These are phyloP conservation scores for Hydnomerulius pinastri DNA, from an alignment of 768 basidiomycete genomes.

Conservation along the genomic window DNA sequence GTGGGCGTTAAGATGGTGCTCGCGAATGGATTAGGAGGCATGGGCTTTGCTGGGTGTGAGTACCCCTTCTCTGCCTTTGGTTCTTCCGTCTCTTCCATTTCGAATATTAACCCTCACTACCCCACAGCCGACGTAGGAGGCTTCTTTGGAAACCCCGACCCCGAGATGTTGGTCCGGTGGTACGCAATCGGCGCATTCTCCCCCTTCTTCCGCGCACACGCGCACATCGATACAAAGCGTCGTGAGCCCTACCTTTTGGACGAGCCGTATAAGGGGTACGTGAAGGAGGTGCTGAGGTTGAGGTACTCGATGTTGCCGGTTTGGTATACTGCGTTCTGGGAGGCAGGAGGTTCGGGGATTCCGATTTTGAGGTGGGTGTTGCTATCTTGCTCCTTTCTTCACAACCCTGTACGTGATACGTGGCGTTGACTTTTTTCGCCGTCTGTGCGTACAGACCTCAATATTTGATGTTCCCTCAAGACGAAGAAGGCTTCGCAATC, in stretches of 20 bases:
- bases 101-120: not conserved
- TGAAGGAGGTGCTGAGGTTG: conserved; percentile 76
- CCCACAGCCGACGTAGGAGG: conserved; percentile 92
- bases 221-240: conserved; percentile 96
- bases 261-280: conserved; percentile 83
- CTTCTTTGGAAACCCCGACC: conserved; percentile 95
- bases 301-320: conserved; percentile 87
- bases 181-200: conserved; percentile 94
- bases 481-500: conserved; percentile 79
- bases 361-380: conserved; percentile 75
- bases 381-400: not conserved
- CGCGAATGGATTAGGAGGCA: conserved; percentile 83
- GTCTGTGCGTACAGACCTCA: conserved; percentile 69
- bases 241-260: conserved; percentile 93
- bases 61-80: conserved; percentile 13
- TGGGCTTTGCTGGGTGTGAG: conserved; percentile 91
- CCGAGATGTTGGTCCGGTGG: conserved; percentile 96
- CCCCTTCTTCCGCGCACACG: conserved; percentile 98
- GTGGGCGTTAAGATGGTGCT: conserved; percentile 94
- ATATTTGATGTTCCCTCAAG: conserved; percentile 90
- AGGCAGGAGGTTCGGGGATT: conserved; percentile 78
- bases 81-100: not conserved
- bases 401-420: no score
- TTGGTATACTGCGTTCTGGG: conserved; percentile 98
- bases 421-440: no score